phyloP scores from a whole-genome alignment of 179 eudicot species.

The Beta lomatogona region DNA sequence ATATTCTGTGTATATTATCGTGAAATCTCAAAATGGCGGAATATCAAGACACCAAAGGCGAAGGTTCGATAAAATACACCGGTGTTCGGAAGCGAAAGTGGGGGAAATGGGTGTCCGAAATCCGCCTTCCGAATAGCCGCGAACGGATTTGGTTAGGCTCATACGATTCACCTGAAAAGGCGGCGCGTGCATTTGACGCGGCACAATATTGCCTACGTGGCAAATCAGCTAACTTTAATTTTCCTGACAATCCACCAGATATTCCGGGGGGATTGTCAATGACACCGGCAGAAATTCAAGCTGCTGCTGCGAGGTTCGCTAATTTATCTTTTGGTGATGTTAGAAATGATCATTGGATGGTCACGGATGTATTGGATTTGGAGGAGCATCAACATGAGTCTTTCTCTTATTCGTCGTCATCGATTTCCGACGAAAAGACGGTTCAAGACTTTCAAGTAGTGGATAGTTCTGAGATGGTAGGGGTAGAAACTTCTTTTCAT shows the following conservation, averaged over 20 bases:
- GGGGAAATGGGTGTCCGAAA: slow-evolving; percentile 75
- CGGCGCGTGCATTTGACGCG: slow-evolving; percentile 85
- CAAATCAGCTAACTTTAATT: slow-evolving; percentile 57
- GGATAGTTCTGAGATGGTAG: slow-evolving; percentile 19
- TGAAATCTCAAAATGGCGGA: neutral
- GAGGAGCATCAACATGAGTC: slow-evolving; percentile 8
- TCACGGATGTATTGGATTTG: neutral
- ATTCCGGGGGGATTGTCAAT: slow-evolving; percentile 43
- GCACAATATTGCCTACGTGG: slow-evolving; percentile 79
- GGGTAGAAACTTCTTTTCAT: slow-evolving; percentile 37
- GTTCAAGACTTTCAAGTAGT: slow-evolving; percentile 5
- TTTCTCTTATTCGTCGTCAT: slow-evolving; percentile 18
- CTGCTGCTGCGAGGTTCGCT: slow-evolving; percentile 59
- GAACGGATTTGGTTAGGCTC: slow-evolving; percentile 80
- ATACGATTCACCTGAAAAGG: slow-evolving; percentile 55
- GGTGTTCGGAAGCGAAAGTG: slow-evolving; percentile 73
- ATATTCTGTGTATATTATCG: too few relatives aligned
- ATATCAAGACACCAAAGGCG: neutral
- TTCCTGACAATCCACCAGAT: slow-evolving; percentile 63
- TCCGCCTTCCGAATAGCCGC: slow-evolving; percentile 67
- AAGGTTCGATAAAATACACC: slow-evolving; percentile 37
- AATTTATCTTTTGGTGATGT: slow-evolving; percentile 14
- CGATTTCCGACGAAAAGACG: slow-evolving; percentile 41
- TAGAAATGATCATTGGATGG: neutral
- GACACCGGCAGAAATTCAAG: slow-evolving; percentile 52